Base-by-base conservation (phyloP, 805 yeast genomes). In the Candida chauliodis region DNA sequence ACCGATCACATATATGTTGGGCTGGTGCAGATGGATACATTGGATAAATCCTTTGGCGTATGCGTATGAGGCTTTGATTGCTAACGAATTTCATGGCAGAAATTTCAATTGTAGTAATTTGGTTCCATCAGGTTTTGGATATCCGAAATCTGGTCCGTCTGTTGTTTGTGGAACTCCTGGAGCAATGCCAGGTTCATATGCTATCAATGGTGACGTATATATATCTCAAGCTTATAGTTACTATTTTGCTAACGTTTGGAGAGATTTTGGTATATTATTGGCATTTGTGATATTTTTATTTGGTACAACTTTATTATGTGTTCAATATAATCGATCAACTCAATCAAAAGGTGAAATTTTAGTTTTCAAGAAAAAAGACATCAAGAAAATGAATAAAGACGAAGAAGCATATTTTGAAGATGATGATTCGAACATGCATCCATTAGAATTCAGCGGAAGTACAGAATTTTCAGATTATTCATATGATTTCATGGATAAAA, bases 341-440 rank as follows among this genome's bases (percentile, higher is more conserved):
- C 69, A 72, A 66, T 84, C 78, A 57, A 78, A 78, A 59, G 90
- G 90, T 67, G 90, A 83, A 58, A 69, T 82, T 22, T 60, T 81
- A 44, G 68, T 83, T 18, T 82, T 78, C 66, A 79, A 75, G 51
- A 59, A 61, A 31, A 59, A 73, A 2, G 63, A 76, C 37, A 60
- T 79, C 53, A 65, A 55, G 34, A 71, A 70, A 51, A 70, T 61
- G 48, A 77, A 74, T 48, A 53, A 47, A 30, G 32, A 39, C 20
- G 45, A 48, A 22, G 27, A 41, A 18, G 19, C n/a, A 11, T 14
- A 30, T 21, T 15, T 18, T 8, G 42, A 33, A 33, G 40, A 20
- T 36, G n/a, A 9, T 14, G 31, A 28, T 20, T 34, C 37, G 19
- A 33, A 24, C 17, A 36, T 36, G 38, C 33, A 17, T 28, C 38